phyloP scores from a whole-genome alignment of 805 yeast genomes.

The Ogataea populi-albae region DNA sequence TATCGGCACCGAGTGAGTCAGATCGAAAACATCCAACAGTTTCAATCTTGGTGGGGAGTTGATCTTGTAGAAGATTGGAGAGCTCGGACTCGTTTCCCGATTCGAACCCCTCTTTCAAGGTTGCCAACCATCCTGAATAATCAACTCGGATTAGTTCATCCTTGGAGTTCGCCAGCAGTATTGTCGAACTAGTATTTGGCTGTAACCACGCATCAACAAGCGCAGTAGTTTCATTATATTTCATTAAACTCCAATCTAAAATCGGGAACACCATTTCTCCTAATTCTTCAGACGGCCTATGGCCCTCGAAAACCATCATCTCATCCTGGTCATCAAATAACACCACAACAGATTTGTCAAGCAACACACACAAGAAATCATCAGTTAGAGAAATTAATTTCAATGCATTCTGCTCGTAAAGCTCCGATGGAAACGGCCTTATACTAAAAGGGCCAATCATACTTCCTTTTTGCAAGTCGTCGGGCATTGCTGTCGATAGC shows the following conservation, averaged over 20 bases:
- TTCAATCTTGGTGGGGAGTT: constrained; percentile 24
- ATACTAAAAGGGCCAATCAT: constrained; percentile 50
- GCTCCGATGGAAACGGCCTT: constrained; percentile 50
- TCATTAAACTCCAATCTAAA: constrained; percentile 15
- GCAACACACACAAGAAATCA: constrained; percentile 24
- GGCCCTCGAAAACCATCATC: constrained; percentile 25
- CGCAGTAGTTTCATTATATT: constrained; percentile 1
- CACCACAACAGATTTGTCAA: constrained; percentile 20
- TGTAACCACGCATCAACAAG: constrained; percentile 16
- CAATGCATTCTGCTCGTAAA: constrained; percentile 46
- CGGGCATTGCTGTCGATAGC: constrained; percentile 3
- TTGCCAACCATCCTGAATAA: constrained; percentile 27
- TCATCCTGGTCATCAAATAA: constrained; percentile 22
- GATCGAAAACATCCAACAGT: constrained; percentile 16
- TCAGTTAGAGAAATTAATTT: constrained; percentile 24
- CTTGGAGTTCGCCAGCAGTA: constrained; percentile 20
- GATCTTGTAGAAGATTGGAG: constrained; percentile 7
- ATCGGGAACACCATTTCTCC: constrained; percentile 5
- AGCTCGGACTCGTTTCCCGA: constrained; percentile 20
- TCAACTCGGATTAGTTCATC: constrained; percentile 27
- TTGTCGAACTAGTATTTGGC: constrained; percentile 20
- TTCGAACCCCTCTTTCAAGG: constrained; percentile 14
- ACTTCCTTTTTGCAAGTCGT: constrained; percentile 19
- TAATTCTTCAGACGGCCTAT: constrained; percentile 5
- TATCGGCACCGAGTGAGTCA: constrained; percentile 6